Base-by-base conservation (phyloP, 2,329 filamentous ascomycete genomes). In the Colletotrichum sojae region DNA sequence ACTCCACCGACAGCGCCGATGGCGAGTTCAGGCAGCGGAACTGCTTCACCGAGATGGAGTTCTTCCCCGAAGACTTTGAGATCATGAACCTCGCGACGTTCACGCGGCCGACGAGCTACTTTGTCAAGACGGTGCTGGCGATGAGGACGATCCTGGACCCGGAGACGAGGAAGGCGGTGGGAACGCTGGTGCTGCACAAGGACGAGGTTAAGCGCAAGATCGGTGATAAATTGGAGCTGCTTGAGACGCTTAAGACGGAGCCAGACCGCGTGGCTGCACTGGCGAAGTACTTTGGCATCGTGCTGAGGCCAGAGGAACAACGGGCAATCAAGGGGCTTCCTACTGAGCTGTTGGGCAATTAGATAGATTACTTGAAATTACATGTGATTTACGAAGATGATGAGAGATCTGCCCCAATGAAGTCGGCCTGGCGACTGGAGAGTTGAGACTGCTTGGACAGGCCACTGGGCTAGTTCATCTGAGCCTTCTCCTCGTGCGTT, bases 21-120 rank as follows among this genome's bases (percentile, higher is more conserved):
- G 58, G 53, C 15, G 45, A 0, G 0, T 90, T 85, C 81, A 74
- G 76, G 13, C 81, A 83, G 10, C 80, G 79, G 49, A 89, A 89
- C 74, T 83, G 82, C 68, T 89, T 89, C 72, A 81, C 80, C 5
- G 84, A 88, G 63, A 80, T 76, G 8, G 85, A 87, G 74, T 84
- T 84, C 71, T 77, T 85, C 56, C 77, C 79, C 4, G 77, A 76
- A 53, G 85, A 88, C 73, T 86, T 83, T 61, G 78, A 80, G 66
- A 77, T 85, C 69, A 84, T 86, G 78, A 86, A 84, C 73, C 78
- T 80, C 67, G 77, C 67, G 15, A 78, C 78, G 31, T 79, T 77
- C 73, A 80, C 75, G 9, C 53, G 71, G 46, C 80, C 77, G 1
- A 71, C 72, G 20, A 83, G 80, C 72, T 77, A 78, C 67, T 84